A percentile compares a stretch with the other conserved stretches of the same genome.
Evolutionary conservation across 2,329 filamentous ascomycete species (phyloP).

Genomic region (Rhexocercosporidium sp.): DNA sequence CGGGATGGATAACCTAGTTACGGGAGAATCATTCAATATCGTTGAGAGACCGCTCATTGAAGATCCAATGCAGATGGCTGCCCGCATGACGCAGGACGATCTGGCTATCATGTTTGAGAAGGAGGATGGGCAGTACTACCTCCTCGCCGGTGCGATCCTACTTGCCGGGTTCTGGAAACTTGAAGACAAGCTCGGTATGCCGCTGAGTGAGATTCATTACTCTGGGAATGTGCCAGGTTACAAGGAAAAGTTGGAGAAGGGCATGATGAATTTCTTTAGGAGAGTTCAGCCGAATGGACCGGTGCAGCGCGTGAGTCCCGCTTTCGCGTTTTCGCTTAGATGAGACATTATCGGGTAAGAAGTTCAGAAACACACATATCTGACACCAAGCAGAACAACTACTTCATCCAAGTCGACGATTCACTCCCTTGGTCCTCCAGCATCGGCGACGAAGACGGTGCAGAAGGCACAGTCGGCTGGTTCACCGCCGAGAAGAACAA

Average conservation of each 20-base stretch:
- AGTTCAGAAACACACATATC: slow-evolving; percentile 15
- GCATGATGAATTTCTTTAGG: slow-evolving; percentile 83
- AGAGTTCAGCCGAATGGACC: slow-evolving; percentile 71
- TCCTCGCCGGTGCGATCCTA: slow-evolving; percentile 77
- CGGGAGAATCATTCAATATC: slow-evolving; percentile 75
- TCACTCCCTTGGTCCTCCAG: slow-evolving; percentile 75
- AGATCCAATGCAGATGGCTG: slow-evolving; percentile 79
- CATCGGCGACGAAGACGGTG: slow-evolving; percentile 74
- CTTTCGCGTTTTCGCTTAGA: not conserved
- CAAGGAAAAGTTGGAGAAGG: slow-evolving; percentile 72
- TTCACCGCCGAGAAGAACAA: slow-evolving; percentile 76
- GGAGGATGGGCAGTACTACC: slow-evolving; percentile 78
- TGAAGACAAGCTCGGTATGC: slow-evolving; percentile 81
- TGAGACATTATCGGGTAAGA: not conserved
- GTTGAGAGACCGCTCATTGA: slow-evolving; percentile 66
- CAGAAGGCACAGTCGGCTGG: slow-evolving; percentile 65
- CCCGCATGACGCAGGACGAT: slow-evolving; percentile 79
- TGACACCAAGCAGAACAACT: slow-evolving; percentile 68
- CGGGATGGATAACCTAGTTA: slow-evolving; percentile 74
- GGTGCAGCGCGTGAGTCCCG: slow-evolving; percentile 48
- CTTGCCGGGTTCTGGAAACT: slow-evolving; percentile 85
- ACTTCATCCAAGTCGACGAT: slow-evolving; percentile 88
- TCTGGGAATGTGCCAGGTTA: slow-evolving; percentile 77
- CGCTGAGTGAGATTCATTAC: slow-evolving; percentile 78
- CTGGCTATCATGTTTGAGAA: slow-evolving; percentile 83